These are phyloP conservation scores for Inga leiocalycina DNA, from an alignment of 306 rosid genomes.

Conservation along the genomic window DNA sequence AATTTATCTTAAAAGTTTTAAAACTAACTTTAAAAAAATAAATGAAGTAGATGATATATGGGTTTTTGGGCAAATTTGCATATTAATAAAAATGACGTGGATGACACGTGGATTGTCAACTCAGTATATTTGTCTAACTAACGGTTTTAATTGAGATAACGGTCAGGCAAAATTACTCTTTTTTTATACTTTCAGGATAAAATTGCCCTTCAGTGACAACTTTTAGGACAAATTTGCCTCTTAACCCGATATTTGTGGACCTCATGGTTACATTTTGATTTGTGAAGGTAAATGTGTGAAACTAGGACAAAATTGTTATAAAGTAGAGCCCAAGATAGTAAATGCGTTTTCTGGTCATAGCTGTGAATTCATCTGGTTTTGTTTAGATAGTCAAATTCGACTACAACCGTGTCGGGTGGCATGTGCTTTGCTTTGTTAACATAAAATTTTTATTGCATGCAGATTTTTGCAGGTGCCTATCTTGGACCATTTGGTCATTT, in stretches of 20 bases:
- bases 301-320: background rate
- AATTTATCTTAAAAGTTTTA: too few species aligned
- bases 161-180: too few species aligned
- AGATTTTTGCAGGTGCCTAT: constrained; percentile 88
- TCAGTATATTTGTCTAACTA: too few species aligned
- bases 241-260: background rate
- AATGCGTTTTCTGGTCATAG: constrained; percentile 18
- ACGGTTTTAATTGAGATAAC: too few species aligned
- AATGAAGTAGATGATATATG: too few species aligned
- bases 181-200: too few species aligned
- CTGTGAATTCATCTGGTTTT: background rate
- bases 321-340: background rate
- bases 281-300: background rate
- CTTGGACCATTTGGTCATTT: constrained; percentile 95
- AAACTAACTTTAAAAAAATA: too few species aligned
- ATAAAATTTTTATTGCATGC: constrained; percentile 36
- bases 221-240: background rate
- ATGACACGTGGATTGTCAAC: too few species aligned
- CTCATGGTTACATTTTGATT: background rate
- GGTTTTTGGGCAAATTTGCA: too few species aligned
- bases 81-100: too few species aligned
- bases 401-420: background rate
- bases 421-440: constrained; percentile 9
- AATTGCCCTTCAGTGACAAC: too few species aligned
- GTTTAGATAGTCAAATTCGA: background rate